Evolutionary conservation across 2,329 filamentous ascomycete genomes (phyloP).

Genomic region (Coniochaeta pulveracea): DNA sequence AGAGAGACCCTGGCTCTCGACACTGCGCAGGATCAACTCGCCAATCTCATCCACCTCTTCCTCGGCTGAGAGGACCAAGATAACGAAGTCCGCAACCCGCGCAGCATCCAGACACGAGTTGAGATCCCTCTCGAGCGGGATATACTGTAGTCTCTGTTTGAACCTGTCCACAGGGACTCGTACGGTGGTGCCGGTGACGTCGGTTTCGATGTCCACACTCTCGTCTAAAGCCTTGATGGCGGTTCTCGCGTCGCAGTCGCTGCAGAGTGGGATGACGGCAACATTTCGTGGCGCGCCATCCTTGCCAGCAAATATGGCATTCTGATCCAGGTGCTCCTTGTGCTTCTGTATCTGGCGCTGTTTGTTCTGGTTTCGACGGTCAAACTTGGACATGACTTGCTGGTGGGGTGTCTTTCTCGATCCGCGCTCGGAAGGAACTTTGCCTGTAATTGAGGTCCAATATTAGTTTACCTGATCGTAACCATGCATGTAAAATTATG

Average conservation of each 20-base stretch:
- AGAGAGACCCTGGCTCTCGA: constrained; percentile 90
- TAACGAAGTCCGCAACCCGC: constrained; percentile 79
- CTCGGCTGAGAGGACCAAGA: constrained; percentile 72
- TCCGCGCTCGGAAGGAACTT: constrained; percentile 62
- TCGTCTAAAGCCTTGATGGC: constrained; percentile 62
- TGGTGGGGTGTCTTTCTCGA: constrained; percentile 84
- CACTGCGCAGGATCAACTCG: constrained; percentile 72
- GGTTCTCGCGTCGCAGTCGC: constrained; percentile 53
- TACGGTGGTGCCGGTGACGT: constrained; percentile 46
- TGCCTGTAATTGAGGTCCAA: constrained; percentile 45
- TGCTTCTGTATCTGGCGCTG: constrained; percentile 79
- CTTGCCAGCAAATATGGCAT: constrained; percentile 71
- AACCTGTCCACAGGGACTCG: constrained; percentile 75
- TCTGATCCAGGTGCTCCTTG: constrained; percentile 68
- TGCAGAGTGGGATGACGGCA: constrained; percentile 75
- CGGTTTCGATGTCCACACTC: constrained; percentile 67
- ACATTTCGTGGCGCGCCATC: constrained; percentile 83
- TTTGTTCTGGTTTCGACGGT: constrained; percentile 87
- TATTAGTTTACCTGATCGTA: neutral
- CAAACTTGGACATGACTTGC: constrained; percentile 94
- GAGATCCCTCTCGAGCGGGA: constrained; percentile 64
- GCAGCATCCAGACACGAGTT: constrained; percentile 74
- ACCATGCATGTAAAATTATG: neutral
- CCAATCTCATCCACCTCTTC: constrained; percentile 77
- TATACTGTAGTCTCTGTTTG: constrained; percentile 86